A percentile compares a stretch with the other conserved stretches of the same genome.
Conservation (phyloP, 2,329 filamentous ascomycete genomes). For the Ilyonectria mors-panacis region DNA sequence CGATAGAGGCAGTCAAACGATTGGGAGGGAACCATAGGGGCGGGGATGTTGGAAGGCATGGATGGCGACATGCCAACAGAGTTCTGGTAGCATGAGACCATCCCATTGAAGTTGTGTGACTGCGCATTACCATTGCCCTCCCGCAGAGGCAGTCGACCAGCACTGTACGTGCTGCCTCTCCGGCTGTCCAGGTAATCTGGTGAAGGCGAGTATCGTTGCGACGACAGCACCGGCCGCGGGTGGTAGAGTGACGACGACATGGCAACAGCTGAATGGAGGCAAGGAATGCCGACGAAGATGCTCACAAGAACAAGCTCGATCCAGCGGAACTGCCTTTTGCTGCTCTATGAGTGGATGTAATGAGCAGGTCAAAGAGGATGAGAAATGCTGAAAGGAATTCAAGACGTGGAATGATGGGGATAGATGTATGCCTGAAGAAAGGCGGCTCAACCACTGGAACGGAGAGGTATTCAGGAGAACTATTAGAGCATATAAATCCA, state of each 20-base stretch:
- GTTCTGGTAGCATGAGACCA: constrained; percentile 62
- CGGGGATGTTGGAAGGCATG: constrained; percentile 64
- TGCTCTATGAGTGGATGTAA: constrained; percentile 50
- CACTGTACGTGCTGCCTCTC: constrained; percentile 54
- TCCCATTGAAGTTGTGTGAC: constrained; percentile 57
- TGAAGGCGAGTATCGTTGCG: constrained; percentile 65
- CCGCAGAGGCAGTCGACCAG: constrained; percentile 62
- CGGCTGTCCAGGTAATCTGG: constrained; percentile 64
- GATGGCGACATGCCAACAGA: constrained; percentile 60
- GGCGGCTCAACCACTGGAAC: constrained; percentile 56
- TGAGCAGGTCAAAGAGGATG: constrained; percentile 54
- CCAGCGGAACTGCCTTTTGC: constrained; percentile 48
- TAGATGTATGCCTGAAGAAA: constrained; percentile 58
- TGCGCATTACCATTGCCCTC: constrained; percentile 70
- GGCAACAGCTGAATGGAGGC: constrained; percentile 39
- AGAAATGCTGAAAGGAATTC: constrained; percentile 63
- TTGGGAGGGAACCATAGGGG: constrained; percentile 66
- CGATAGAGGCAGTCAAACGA: constrained; percentile 61
- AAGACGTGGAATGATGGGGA: constrained; percentile 60
- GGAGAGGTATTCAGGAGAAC: constrained; percentile 52
- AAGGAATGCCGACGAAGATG: constrained; percentile 53
- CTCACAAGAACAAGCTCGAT: constrained; percentile 48
- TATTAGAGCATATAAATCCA: constrained; percentile 56
- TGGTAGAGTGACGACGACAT: constrained; percentile 59
- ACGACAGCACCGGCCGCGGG: constrained; percentile 64